A percentile compares a stretch with the other conserved stretches of the same genome.
phyloP scores from a whole-genome alignment of 2,329 filamentous ascomycete genomes.

The Berkeleyomyces rouxiae region DNA sequence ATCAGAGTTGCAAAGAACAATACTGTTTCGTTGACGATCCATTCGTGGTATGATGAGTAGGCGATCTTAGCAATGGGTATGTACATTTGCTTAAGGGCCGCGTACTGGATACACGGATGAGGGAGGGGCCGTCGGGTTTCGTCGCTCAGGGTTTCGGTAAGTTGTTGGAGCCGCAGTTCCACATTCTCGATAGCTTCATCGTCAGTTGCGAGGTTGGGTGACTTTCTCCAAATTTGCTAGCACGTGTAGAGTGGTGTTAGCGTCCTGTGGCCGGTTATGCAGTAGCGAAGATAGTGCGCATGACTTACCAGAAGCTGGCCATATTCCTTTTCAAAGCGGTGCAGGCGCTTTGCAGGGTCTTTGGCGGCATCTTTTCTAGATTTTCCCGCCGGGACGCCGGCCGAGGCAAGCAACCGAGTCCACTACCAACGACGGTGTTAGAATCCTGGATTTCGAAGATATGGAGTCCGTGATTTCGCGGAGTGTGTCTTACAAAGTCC shows the following conservation, averaged over 20 bases:
- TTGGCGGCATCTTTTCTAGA: constrained; percentile 43
- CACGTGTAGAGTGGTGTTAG: neutral
- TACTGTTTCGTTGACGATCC: constrained; percentile 70
- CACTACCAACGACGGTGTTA: constrained; percentile 28
- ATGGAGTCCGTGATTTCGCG: neutral
- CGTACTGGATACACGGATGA: constrained; percentile 81
- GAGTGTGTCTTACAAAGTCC: constrained; percentile 5
- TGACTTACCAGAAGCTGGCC: constrained; percentile 39
- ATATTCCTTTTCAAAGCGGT: constrained; percentile 52
- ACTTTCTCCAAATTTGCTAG: constrained; percentile 38
- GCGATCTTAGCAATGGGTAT: constrained; percentile 80
- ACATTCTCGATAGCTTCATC: constrained; percentile 45
- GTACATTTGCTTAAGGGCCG: constrained; percentile 74
- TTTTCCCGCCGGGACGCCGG: constrained; percentile 37
- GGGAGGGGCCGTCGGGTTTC: constrained; percentile 77
- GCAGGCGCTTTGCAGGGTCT: constrained; percentile 45
- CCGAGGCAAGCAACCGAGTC: constrained; percentile 49
- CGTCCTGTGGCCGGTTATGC: neutral
- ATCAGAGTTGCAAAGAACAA: constrained; percentile 80
- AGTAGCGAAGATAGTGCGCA: neutral
- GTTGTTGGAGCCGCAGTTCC: constrained; percentile 44
- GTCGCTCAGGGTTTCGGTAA: constrained; percentile 63
- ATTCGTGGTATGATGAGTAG: constrained; percentile 66
- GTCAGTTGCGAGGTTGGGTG: constrained; percentile 42
- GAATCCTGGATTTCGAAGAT: neutral